Evolutionary conservation across 202 grass and related monocot genomes (phyloP), one percentile per base, ranked within the genome.

Genomic region (Eragrostis tef): DNA sequence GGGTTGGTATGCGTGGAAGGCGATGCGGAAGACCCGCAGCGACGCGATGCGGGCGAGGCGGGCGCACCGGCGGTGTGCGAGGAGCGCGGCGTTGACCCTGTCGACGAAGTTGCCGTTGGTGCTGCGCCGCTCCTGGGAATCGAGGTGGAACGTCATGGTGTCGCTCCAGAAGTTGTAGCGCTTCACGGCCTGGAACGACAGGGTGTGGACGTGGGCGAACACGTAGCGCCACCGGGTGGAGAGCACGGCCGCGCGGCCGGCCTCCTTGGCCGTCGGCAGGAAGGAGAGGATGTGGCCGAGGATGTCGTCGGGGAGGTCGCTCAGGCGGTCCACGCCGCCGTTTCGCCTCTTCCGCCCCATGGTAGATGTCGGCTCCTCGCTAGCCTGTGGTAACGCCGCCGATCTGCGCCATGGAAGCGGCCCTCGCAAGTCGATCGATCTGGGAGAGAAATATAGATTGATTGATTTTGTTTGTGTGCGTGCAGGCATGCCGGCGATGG

Each of bases 281-380:
- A 63, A 79, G 49, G 83, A 86, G 57, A 90, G 51, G 27, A 86
- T 73, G 41, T 21, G 9, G 48, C 71, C 71, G 2, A 67, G 58
- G n/a, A 79, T 0, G 17, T 5, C 3, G 26, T 79, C 79, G 0
- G 67, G 79, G 19, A 86, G 67, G 1, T 22, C 22, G 57, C 73
- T 72, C 12, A 90, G 48, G 34, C 34, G 34, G 34, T 39, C 34
- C 34, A 0, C 45, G 71, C 34, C 34, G 34, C 34, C n/a, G n/a
- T n/a, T n/a, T n/a, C n/a, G n/a, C n/a, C n/a, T n/a, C n/a, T n/a
- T n/a, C n/a, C n/a, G n/a, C n/a, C n/a, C n/a, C n/a, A n/a, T n/a
- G n/a, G n/a, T n/a, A n/a, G n/a, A n/a, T n/a, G 12, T n/a, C n/a
- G n/a, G n/a, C n/a, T 86, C 87, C 4, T 3, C 26, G 9, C 41